Evolutionary conservation across 2,329 filamentous ascomycete species (phyloP).

Genomic region (Apiospora aurea): DNA sequence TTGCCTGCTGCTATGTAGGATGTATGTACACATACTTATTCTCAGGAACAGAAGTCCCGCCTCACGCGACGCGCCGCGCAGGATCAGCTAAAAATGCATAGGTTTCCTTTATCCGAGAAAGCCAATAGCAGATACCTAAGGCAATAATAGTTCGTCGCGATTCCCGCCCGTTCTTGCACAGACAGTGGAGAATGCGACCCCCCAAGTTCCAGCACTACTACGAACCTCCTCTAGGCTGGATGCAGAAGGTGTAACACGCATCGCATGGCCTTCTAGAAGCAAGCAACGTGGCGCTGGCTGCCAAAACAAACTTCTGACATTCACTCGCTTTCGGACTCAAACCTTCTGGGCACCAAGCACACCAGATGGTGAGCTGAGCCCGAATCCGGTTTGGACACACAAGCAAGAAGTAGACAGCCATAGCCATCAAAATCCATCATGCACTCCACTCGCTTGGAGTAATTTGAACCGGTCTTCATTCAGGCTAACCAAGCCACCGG

Average conservation of each 20-base stretch:
- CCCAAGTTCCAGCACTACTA: background rate
- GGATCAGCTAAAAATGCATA: background rate
- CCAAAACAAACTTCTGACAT: background rate
- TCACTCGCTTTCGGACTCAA: background rate
- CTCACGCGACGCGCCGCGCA: background rate
- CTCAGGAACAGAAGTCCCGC: background rate
- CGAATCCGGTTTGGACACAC: background rate
- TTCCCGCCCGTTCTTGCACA: constrained; percentile 14
- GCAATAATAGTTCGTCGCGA: background rate
- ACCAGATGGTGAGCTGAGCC: background rate
- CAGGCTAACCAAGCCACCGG: constrained; percentile 16
- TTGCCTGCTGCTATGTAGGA: background rate
- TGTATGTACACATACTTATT: background rate
- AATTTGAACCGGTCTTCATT: constrained; percentile 9
- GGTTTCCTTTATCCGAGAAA: no score
- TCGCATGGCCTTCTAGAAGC: background rate
- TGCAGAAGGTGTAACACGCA: background rate
- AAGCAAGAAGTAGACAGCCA: background rate
- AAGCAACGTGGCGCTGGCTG: constrained; percentile 1
- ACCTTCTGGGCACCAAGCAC: background rate
- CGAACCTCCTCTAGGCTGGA: background rate
- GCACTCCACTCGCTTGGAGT: background rate
- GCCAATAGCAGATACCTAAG: background rate
- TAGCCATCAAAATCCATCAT: background rate
- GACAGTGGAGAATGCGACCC: background rate